Conservation (phyloP, 345 rosid genomes). For the Gossypium ekmanianum region DNA sequence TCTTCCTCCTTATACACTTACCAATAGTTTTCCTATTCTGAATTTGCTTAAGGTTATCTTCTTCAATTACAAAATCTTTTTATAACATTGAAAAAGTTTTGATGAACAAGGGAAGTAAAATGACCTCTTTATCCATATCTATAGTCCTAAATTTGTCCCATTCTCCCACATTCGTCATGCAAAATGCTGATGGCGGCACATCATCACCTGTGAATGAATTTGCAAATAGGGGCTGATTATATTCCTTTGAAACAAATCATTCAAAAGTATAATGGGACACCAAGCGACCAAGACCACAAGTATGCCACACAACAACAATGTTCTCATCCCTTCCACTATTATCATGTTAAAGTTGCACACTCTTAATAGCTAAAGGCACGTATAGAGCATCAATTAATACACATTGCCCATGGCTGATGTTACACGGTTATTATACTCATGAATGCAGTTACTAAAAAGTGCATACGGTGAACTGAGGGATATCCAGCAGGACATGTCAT, state of each 20-base stretch:
- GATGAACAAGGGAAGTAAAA: slow-evolving; percentile 21
- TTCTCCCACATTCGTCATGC: slow-evolving; percentile 62
- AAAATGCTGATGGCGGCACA: slow-evolving; percentile 77
- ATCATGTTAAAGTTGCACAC: background rate
- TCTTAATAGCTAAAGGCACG: background rate
- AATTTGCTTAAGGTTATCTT: background rate
- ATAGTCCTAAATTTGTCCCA: slow-evolving; percentile 93
- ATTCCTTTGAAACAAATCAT: background rate
- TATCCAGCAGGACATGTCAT: slow-evolving; percentile 7
- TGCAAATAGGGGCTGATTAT: slow-evolving; percentile 5
- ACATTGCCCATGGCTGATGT: background rate
- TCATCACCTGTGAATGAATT: slow-evolving; percentile 61
- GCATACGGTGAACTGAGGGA: background rate
- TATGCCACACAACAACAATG: background rate
- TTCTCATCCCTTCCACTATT: background rate
- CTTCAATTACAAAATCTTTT: background rate
- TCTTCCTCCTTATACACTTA: background rate
- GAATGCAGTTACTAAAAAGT: background rate
- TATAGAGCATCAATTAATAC: background rate
- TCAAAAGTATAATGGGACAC: background rate
- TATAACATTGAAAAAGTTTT: slow-evolving; percentile 10
- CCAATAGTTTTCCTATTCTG: background rate
- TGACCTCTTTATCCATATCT: slow-evolving; percentile 98
- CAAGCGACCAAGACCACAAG: background rate
- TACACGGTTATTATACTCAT: background rate